phyloP scores from a whole-genome alignment of 495 filamentous ascomycete genomes.

The Talaromyces adpressus region DNA sequence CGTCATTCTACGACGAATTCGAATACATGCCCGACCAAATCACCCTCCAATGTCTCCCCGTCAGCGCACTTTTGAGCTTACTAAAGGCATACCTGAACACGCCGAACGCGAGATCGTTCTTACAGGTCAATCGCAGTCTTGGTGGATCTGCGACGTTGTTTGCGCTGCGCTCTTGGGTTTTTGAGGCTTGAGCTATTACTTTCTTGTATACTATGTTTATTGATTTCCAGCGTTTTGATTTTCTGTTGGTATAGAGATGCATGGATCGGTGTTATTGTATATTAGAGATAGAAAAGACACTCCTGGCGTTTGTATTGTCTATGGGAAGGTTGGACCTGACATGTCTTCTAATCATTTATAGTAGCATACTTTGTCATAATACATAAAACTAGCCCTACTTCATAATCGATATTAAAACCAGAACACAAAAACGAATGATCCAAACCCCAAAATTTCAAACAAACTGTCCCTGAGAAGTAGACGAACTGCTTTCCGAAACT shows the following conservation, averaged over 20 bases:
- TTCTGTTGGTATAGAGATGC: neutral
- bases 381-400: neutral
- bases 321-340: neutral
- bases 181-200: neutral
- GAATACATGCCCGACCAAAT: slow-evolving; percentile 5
- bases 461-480: neutral
- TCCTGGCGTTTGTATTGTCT: neutral
- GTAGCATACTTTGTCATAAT: neutral
- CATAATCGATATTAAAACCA: neutral
- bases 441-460: neutral
- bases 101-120: neutral
- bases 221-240: neutral
- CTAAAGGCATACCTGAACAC: neutral
- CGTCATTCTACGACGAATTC: slow-evolving; percentile 1
- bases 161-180: slow-evolving; percentile 2
- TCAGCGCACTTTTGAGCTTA: neutral
- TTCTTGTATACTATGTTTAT: neutral
- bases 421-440: too few species aligned
- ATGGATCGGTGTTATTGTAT: slow-evolving; percentile 9
- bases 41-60: neutral
- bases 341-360: slow-evolving; percentile 14
- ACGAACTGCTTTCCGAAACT: neutral
- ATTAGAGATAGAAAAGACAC: neutral
- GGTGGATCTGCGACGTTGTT: slow-evolving; percentile 5
- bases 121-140: slow-evolving; percentile 5